These are phyloP conservation scores for Kitagawia praeruptora DNA, from an alignment of 129 eudicot genomes.

Conservation along the genomic window DNA sequence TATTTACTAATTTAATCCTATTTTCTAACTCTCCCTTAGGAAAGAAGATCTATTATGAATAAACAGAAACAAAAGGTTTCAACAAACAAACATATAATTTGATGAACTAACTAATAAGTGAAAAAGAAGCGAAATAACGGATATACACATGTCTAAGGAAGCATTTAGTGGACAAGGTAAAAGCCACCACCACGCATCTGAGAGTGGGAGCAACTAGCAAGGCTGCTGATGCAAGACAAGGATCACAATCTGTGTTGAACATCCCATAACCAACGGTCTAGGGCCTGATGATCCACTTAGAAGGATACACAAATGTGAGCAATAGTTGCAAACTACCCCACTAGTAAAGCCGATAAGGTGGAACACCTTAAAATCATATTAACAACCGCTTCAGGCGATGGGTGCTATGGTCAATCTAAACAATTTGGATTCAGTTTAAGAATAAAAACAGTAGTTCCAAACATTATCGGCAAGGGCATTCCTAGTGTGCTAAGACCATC, in stretches of 20 bases:
- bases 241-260: neutral
- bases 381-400: neutral
- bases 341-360: neutral
- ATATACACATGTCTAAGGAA: neutral
- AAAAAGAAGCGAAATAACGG: neutral
- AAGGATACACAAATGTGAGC: neutral
- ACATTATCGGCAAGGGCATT: neutral
- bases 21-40: neutral
- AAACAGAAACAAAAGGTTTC: neutral
- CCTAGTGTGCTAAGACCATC: neutral
- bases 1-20: neutral
- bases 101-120: neutral
- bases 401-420: neutral
- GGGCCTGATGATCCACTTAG: neutral
- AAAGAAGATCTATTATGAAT: neutral
- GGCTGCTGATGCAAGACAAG: neutral
- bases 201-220: neutral
- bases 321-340: neutral
- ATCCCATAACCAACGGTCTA: neutral
- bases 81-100: neutral
- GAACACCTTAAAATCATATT: neutral
- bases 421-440: neutral
- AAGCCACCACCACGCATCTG: neutral
- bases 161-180: neutral
- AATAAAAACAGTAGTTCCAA: too few species aligned